Evolutionary conservation across 1,284 basidiomycete genomes (phyloP).

Genomic region (Ustilago trichophora): DNA sequence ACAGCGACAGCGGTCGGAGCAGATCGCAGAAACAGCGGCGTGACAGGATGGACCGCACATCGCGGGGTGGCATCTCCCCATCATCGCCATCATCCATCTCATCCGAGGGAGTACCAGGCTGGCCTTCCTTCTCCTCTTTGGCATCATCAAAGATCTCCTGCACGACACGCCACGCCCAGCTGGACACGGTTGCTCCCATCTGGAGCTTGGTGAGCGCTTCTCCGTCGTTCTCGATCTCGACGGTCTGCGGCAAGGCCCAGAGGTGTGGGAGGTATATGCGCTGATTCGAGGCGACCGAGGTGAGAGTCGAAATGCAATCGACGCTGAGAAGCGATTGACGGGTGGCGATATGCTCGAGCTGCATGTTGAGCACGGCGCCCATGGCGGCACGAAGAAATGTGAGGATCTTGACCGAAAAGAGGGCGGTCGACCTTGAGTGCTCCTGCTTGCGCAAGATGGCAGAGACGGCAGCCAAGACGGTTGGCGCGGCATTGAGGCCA

Average conservation of each 20-base stretch:
- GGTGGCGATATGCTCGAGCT: conserved; percentile 74
- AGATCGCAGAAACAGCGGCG: conserved; percentile 16
- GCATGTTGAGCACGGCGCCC: conserved; percentile 81
- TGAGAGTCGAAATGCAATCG: conserved; percentile 23
- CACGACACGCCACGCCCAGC: conserved; percentile 38
- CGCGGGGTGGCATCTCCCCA: conserved; percentile 9
- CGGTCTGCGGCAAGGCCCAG: conserved; percentile 31
- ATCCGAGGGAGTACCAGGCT: conserved; percentile 20
- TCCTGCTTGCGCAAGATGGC: conserved; percentile 78
- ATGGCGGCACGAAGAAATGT: conserved; percentile 79
- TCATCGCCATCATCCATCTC: conserved; percentile 33
- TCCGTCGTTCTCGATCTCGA: conserved; percentile 25
- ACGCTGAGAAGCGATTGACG: conserved; percentile 26
- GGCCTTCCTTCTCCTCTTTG: conserved; percentile 39
- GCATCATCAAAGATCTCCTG: conserved; percentile 45
- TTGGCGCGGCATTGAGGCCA: conserved; percentile 69
- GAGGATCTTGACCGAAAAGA: conserved; percentile 67
- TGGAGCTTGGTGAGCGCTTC: conserved; percentile 26
- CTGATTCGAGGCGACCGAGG: conserved; percentile 24
- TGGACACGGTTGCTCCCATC: conserved; percentile 39
- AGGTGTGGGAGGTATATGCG: conserved; percentile 43
- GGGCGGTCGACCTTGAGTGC: conserved; percentile 33
- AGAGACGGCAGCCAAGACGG: conserved; percentile 80
- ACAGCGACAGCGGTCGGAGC: conserved; percentile 30
- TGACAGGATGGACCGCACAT: conserved; percentile 34